These are phyloP conservation scores for Zasmidium cellare DNA, from an alignment of 2,329 filamentous ascomycete genomes.

Conservation along the genomic window DNA sequence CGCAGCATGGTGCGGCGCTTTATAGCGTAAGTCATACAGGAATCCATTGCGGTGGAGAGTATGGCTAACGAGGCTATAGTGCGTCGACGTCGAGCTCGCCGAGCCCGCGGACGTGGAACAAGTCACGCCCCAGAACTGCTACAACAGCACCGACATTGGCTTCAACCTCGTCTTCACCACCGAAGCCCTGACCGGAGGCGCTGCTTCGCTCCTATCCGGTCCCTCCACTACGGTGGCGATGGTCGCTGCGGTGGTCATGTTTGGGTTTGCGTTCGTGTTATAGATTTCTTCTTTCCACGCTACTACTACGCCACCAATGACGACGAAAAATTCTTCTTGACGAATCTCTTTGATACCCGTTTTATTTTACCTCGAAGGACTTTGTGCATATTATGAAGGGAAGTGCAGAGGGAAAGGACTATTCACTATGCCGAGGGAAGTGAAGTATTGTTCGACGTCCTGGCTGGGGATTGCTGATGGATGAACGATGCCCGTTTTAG, in stretches of 20 bases:
- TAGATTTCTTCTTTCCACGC: background rate
- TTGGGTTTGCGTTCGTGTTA: background rate
- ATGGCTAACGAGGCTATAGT: slow-evolving; percentile 53
- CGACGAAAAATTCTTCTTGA: background rate
- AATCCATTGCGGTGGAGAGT: background rate
- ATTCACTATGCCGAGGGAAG: background rate
- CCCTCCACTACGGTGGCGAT: background rate
- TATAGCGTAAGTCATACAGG: slow-evolving; percentile 67
- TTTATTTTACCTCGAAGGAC: background rate
- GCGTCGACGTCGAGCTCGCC: slow-evolving; percentile 90
- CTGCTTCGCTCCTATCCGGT: background rate
- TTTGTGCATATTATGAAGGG: background rate
- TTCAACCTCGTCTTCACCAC: slow-evolving; percentile 75
- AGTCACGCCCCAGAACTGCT: slow-evolving; percentile 82
- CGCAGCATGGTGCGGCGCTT: slow-evolving; percentile 78
- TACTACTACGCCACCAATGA: no score
- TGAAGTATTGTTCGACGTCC: no score
- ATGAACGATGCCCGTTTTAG: background rate
- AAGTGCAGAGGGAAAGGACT: background rate
- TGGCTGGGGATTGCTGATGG: no score
- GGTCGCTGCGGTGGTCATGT: background rate
- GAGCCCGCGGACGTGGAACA: slow-evolving; percentile 72
- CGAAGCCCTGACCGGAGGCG: slow-evolving; percentile 28
- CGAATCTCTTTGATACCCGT: background rate
- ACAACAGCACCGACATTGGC: slow-evolving; percentile 75